Conservation (phyloP, 1,284 basidiomycete genomes). For the Coniferiporia sulphurascens region DNA sequence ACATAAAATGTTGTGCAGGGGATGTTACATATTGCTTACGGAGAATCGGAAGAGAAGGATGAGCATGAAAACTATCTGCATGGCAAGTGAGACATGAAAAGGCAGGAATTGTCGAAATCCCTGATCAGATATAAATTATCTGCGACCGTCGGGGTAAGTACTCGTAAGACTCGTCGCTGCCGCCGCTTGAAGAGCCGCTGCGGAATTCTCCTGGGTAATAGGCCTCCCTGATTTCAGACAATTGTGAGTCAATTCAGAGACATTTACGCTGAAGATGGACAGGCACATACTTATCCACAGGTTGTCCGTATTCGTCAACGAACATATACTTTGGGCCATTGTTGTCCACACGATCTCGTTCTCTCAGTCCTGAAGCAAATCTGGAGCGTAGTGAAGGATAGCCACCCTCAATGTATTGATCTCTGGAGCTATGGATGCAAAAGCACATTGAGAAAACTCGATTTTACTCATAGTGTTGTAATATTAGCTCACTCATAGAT, state of each 20-base stretch:
- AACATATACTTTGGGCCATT: not conserved
- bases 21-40: not conserved
- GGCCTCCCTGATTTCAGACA: not conserved
- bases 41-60: not conserved
- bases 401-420: not conserved
- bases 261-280: not conserved
- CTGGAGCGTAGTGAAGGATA: not conserved
- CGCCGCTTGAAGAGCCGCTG: not conserved
- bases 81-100: not conserved
- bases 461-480: not conserved
- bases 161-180: slow-evolving; percentile 1
- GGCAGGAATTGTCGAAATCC: not conserved
- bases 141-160: slow-evolving; percentile 3
- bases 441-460: not conserved
- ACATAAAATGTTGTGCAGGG: not conserved
- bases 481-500: slow-evolving; percentile 8
- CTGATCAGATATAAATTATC: not conserved
- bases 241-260: not conserved
- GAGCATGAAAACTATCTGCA: not conserved
- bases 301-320: slow-evolving; percentile 7
- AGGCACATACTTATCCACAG: slow-evolving; percentile 4
- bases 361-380: not conserved
- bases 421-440: not conserved
- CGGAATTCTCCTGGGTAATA: not conserved
- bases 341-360: not conserved